phyloP scores from a whole-genome alignment of 148 eudicot species.

The Vaccinium corymbosum region DNA sequence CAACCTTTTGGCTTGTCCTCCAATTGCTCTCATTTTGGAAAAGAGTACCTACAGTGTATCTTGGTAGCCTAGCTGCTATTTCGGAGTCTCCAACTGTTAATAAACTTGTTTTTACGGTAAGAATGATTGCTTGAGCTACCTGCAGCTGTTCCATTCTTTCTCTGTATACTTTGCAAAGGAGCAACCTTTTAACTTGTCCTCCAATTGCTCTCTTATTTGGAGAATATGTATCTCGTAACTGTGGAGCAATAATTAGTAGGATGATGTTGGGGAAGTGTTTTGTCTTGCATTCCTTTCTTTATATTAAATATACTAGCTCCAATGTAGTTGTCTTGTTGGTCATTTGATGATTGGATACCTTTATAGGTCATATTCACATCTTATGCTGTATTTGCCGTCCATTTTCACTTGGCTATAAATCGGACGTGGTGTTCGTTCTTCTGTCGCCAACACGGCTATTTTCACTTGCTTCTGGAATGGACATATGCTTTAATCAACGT shows the following conservation, averaged over 20 bases:
- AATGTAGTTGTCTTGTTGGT: neutral
- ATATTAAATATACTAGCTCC: neutral
- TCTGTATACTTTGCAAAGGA: neutral
- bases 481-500: no score
- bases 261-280: neutral
- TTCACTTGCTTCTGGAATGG: no score
- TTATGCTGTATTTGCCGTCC: no score
- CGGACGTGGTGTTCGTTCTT: no score
- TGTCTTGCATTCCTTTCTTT: neutral
- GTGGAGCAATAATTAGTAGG: neutral
- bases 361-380: no score
- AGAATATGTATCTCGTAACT: neutral
- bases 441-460: no score
- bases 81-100: neutral
- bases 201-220: neutral
- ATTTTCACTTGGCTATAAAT: no score
- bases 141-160: neutral
- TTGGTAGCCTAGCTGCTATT: slow-evolving; percentile 12
- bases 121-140: neutral
- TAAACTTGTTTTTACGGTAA: neutral
- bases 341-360: neutral
- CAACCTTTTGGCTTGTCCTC: no score
- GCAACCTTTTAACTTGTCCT: neutral
- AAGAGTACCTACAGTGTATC: neutral
- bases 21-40: no score